Conservation (phyloP, 306 rosid species). For the Quercus robur region DNA sequence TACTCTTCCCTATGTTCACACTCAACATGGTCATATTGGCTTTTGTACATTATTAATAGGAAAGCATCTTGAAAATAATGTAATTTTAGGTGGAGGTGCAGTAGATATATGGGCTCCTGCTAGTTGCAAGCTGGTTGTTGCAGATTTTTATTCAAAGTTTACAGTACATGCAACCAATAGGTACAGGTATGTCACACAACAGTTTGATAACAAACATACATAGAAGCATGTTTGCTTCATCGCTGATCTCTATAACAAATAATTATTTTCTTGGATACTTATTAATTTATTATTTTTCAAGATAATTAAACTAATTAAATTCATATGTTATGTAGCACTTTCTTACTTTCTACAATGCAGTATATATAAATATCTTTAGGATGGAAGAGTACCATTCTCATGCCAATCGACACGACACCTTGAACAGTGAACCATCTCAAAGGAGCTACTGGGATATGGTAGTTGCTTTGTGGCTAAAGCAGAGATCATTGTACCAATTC, state of each 20-base stretch:
- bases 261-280: not conserved
- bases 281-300: not conserved
- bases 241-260: not conserved
- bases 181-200: not conserved
- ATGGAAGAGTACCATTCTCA: slow-evolving; percentile 59
- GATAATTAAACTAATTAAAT: not conserved
- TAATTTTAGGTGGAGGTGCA: not conserved
- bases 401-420: slow-evolving; percentile 92
- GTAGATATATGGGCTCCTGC: not conserved
- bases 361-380: slow-evolving; percentile 9
- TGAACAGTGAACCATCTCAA: slow-evolving; percentile 95
- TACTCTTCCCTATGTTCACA: not conserved
- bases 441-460: slow-evolving; percentile 78
- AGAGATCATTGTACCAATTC: slow-evolving; percentile 87
- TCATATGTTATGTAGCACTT: not conserved
- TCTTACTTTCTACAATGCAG: not conserved
- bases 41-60: not conserved
- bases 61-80: not conserved
- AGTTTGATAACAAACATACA: not conserved
- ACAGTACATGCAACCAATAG: not conserved
- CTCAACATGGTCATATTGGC: not conserved
- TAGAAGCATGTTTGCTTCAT: not conserved
- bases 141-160: not conserved
- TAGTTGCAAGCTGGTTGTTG: not conserved
- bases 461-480: slow-evolving; percentile 83